Evolutionary conservation across 2,329 filamentous ascomycete species (phyloP).

Genomic region (Ceratocystis papillata): DNA sequence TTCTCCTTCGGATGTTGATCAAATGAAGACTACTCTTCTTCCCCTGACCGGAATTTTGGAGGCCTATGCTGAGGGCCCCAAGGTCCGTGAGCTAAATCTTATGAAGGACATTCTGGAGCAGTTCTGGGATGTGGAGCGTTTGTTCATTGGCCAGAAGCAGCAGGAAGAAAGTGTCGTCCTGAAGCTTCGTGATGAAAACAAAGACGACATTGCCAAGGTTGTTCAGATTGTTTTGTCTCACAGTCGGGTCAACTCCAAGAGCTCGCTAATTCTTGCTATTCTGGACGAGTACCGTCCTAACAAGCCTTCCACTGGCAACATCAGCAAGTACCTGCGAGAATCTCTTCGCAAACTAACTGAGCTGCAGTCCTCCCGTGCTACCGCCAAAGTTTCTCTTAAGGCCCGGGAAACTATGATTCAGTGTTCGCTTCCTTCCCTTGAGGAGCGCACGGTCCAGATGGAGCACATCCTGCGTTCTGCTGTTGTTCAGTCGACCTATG

Average conservation of each 20-base stretch:
- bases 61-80: conserved; percentile 76
- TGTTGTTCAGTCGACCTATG: conserved; percentile 92
- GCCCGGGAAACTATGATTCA: conserved; percentile 95
- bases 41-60: conserved; percentile 70
- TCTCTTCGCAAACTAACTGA: conserved; percentile 79
- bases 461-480: conserved; percentile 95
- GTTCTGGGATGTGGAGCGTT: conserved; percentile 72
- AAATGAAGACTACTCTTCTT: conserved; percentile 60
- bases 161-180: conserved; percentile 92
- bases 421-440: conserved; percentile 87
- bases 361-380: conserved; percentile 66
- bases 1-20: conserved; percentile 56
- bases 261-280: conserved; percentile 81
- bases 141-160: conserved; percentile 73
- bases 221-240: conserved; percentile 87
- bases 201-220: conserved; percentile 76
- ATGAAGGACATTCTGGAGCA: conserved; percentile 68
- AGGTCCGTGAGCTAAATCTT: conserved; percentile 76
- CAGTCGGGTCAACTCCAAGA: conserved; percentile 85
- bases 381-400: conserved; percentile 94
- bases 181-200: conserved; percentile 89
- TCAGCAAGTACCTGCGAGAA: conserved; percentile 76
- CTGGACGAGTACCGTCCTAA: conserved; percentile 92
- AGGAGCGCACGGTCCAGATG: conserved; percentile 93
- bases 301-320: conserved; percentile 77